phyloP scores from a whole-genome alignment of 2,329 filamentous ascomycete species.

The Hymenoscyphus fructigenus region DNA sequence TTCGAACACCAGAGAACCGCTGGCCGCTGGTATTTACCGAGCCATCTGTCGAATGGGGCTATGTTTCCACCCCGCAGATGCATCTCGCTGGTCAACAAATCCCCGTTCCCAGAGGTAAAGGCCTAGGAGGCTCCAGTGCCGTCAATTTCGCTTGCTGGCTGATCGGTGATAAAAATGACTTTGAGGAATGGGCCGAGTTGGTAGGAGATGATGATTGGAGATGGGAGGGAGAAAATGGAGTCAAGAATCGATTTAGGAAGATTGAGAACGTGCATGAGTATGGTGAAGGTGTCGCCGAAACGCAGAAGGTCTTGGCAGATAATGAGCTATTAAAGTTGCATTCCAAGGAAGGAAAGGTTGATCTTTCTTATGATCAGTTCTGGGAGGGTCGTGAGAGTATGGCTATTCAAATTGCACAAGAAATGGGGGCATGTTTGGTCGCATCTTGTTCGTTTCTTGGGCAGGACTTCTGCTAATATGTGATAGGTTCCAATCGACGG shows the following conservation, averaged over 20 bases:
- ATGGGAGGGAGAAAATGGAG: slow-evolving; percentile 46
- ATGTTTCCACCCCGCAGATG: slow-evolving; percentile 29
- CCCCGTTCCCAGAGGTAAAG: slow-evolving; percentile 38
- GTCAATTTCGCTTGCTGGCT: slow-evolving; percentile 49
- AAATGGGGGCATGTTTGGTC: slow-evolving; percentile 42
- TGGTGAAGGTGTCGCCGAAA: slow-evolving; percentile 38
- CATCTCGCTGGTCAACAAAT: slow-evolving; percentile 31
- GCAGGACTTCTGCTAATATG: slow-evolving; percentile 46
- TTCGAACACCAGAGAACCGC: slow-evolving; percentile 54
- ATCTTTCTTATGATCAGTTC: slow-evolving; percentile 46
- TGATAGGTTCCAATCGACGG: slow-evolving; percentile 48
- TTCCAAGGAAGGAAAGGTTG: neutral
- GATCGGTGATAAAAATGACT: slow-evolving; percentile 58
- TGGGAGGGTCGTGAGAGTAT: slow-evolving; percentile 47
- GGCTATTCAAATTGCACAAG: slow-evolving; percentile 49
- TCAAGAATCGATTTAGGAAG: slow-evolving; percentile 49
- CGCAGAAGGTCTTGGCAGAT: slow-evolving; percentile 46
- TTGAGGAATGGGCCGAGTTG: slow-evolving; percentile 57
- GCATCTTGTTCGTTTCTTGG: slow-evolving; percentile 29
- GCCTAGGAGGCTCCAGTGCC: slow-evolving; percentile 40
- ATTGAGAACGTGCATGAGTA: slow-evolving; percentile 54
- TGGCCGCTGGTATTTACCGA: slow-evolving; percentile 48
- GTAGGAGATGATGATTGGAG: slow-evolving; percentile 55
- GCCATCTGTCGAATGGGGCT: slow-evolving; percentile 30
- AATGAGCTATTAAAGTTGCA: slow-evolving; percentile 36